Conservation (phyloP, 805 yeast genomes). For the Torulaspora maleeae region DNA sequence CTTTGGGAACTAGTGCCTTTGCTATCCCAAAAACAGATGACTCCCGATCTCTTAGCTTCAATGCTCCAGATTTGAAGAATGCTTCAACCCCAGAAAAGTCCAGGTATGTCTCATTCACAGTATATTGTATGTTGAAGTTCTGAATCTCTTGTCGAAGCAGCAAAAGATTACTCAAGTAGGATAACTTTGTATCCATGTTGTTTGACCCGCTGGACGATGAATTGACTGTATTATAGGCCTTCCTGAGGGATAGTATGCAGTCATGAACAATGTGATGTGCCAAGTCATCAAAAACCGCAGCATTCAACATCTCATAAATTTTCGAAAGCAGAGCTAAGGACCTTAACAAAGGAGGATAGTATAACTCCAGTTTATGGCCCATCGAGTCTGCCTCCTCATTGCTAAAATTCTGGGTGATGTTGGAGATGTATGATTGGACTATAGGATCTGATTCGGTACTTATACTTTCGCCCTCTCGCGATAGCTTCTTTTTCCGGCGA, state of each 20-base stretch:
- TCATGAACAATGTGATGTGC: constrained; percentile 84
- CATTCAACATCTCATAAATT: constrained; percentile 73
- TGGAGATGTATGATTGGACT: constrained; percentile 12
- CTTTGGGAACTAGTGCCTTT: constrained; percentile 68
- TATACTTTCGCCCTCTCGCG: constrained; percentile 4
- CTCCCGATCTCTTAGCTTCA: constrained; percentile 6
- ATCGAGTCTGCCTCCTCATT: not conserved
- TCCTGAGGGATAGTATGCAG: constrained; percentile 58
- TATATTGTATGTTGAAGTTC: constrained; percentile 74
- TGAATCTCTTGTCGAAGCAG: constrained; percentile 64
- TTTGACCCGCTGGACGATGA: constrained; percentile 43
- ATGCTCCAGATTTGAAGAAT: constrained; percentile 40
- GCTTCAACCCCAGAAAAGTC: constrained; percentile 75
- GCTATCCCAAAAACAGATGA: constrained; percentile 46
- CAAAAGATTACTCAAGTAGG: constrained; percentile 66
- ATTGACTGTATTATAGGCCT: constrained; percentile 46
- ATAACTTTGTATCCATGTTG: constrained; percentile 53
- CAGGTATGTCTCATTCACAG: constrained; percentile 63
- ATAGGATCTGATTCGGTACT: constrained; percentile 16
- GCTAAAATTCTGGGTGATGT: constrained; percentile 3
- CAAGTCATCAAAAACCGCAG: constrained; percentile 77
- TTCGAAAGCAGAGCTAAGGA: constrained; percentile 67
- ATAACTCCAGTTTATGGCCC: constrained; percentile 15
- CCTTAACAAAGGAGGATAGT: constrained; percentile 68
- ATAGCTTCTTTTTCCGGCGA: constrained; percentile 32